phyloP scores from a whole-genome alignment of 768 basidiomycete genomes.

The Daedaleopsis nitida region DNA sequence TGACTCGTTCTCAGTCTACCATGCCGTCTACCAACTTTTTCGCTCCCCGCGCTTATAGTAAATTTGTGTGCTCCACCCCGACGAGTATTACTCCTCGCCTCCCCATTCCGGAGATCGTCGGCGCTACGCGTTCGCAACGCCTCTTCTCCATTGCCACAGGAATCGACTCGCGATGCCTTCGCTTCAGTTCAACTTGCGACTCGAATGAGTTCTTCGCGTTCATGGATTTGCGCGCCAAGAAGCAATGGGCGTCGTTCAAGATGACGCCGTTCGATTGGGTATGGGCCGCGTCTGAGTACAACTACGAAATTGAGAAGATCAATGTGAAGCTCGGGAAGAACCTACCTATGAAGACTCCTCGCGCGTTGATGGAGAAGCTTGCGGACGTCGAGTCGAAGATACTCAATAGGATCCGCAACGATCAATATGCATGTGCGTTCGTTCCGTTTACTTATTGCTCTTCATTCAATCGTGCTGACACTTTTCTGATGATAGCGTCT shows the following conservation, averaged over 20 bases:
- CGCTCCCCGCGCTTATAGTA: too few species aligned
- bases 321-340: background rate
- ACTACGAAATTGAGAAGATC: background rate
- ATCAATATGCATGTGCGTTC: background rate
- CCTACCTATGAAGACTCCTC: slow-evolving; percentile 11
- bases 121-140: background rate
- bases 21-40: too few species aligned
- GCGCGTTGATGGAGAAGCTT: slow-evolving; percentile 16
- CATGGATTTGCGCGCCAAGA: slow-evolving; percentile 16
- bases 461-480: too few species aligned
- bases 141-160: slow-evolving; percentile 6
- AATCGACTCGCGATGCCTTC: slow-evolving; percentile 5
- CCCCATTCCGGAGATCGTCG: background rate
- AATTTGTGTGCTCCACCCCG: too few species aligned
- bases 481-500: too few species aligned
- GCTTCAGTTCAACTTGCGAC: background rate
- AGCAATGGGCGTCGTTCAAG: slow-evolving; percentile 19
- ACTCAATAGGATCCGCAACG: background rate
- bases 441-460: too few species aligned
- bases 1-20: too few species aligned
- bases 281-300: slow-evolving; percentile 8
- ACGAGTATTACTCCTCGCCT: background rate
- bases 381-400: slow-evolving; percentile 6
- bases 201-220: slow-evolving; percentile 18
- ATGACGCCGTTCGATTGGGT: slow-evolving; percentile 19